Evolutionary conservation across 73 alveolate species (phyloP), one percentile per base, ranked within the genome.

Genomic region (Diophrys sp.): DNA sequence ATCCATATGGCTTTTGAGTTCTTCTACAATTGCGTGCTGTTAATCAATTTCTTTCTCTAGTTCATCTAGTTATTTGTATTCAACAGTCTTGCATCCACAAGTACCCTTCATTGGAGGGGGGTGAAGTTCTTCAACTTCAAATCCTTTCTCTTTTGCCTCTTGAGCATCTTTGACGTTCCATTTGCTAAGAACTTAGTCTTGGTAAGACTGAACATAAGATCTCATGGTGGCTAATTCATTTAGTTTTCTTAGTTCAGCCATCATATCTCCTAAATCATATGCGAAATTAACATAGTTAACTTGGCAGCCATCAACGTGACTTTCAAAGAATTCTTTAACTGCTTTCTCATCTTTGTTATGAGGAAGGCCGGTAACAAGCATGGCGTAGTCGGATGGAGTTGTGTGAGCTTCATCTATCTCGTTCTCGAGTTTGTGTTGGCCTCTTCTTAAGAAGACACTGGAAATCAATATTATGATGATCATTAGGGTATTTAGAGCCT

Each of bases 381-480:
- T 67, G 0, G 73, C 54, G 72, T 24, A 77, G 26, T 77, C 85
- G 14, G 85, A 28, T 24, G 85, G 85, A 32, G 85, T 77, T 28
- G 62, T 1, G 29, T 57, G 56, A 0, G 30, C 57, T 44, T 77
- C 85, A 33, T 77, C 85, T 2, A 77, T 54, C 2, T 77, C 77
- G 1, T 24, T 67, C 5, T 18, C 72, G 1, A 33, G 24, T 70
- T 57, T 66, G 2, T 24, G 2, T n/a, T 54, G 78, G 55, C 23
- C 44, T 31, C 78, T 30, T 33, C 74, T 77, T 23, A 77, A 32
- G 56, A 77, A 31, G 26, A 77, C 33, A 14, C 56, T 33, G 23
- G 76, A 29, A 14, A 77, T 57, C 55, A 77, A 14, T n/a, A 77
- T 67, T 14, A 62, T 31, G 56, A 67, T 23, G n/a, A 77, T 32